Evolutionary conservation across 768 basidiomycete genomes (phyloP).

Genomic region (Pisolithus microcarpus): DNA sequence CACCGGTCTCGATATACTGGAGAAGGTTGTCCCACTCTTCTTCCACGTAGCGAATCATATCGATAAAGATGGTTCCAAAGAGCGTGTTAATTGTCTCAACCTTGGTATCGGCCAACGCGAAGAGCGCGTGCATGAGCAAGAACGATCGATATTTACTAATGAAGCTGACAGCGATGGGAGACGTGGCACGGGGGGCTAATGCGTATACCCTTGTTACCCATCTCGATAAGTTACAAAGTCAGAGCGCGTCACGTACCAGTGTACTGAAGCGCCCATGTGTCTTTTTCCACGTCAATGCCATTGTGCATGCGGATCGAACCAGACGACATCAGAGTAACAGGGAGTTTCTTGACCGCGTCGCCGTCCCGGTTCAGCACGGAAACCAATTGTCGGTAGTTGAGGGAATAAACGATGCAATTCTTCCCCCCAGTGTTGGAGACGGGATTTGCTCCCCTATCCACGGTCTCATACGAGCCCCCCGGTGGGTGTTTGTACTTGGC

Average conservation of each 20-base stretch:
- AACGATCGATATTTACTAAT: constrained; percentile 14
- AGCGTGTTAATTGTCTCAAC: constrained; percentile 13
- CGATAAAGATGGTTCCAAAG: constrained; percentile 14
- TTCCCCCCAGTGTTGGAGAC: constrained; percentile 11
- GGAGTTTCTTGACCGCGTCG: neutral
- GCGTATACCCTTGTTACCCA: neutral
- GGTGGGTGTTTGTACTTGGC: constrained; percentile 11
- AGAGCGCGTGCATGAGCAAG: constrained; percentile 16
- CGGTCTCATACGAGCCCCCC: constrained; percentile 8
- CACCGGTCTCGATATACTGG: constrained; percentile 9
- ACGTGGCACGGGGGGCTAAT: constrained; percentile 13
- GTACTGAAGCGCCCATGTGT: constrained; percentile 5
- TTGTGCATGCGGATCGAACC: constrained; percentile 17
- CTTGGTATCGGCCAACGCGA: constrained; percentile 13
- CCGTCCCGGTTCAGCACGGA: constrained; percentile 2
- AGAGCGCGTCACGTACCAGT: constrained; percentile 1
- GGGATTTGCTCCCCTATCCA: constrained; percentile 10
- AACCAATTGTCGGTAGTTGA: constrained; percentile 7
- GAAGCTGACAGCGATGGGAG: constrained; percentile 15
- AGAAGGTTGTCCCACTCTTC: constrained; percentile 16
- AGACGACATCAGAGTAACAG: constrained; percentile 9
- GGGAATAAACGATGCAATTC: constrained; percentile 18
- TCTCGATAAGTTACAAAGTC: neutral
- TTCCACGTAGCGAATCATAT: constrained; percentile 16
- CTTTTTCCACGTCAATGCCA: constrained; percentile 10